These are phyloP conservation scores for Alternaria infectoria DNA, from an alignment of 2,329 filamentous ascomycete genomes.

Conservation along the genomic window DNA sequence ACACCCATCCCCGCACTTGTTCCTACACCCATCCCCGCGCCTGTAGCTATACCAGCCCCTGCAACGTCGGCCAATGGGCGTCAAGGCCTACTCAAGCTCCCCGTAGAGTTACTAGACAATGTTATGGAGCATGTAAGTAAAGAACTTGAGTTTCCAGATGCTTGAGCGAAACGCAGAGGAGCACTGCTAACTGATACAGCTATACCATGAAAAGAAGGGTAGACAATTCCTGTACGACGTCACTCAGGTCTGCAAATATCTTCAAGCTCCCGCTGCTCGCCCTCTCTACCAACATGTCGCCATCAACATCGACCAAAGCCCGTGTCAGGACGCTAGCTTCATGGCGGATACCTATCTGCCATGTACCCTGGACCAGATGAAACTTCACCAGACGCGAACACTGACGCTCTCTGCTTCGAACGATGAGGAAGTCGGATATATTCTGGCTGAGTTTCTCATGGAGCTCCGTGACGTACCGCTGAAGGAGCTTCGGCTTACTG, in stretches of 20 bases:
- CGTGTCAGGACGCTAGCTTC: background rate
- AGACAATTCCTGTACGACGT: background rate
- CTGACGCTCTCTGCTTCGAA: background rate
- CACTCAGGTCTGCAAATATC: background rate
- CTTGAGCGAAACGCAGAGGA: background rate
- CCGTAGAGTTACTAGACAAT: background rate
- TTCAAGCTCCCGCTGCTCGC: background rate
- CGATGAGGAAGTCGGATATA: background rate
- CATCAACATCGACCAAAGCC: background rate
- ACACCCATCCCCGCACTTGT: background rate
- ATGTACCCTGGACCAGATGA: background rate
- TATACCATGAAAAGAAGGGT: background rate
- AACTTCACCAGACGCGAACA: background rate
- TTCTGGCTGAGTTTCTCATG: background rate
- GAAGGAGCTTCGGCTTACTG: background rate
- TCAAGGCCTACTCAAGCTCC: background rate
- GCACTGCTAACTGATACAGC: background rate
- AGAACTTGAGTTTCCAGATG: background rate
- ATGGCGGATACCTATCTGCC: background rate
- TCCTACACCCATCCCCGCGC: background rate
- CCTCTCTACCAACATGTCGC: background rate
- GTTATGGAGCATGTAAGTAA: background rate
- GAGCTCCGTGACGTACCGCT: background rate
- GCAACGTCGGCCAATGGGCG: background rate
- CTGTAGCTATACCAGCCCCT: background rate